A percentile compares a stretch with the other conserved stretches of the same genome.
Conservation (phyloP, 176 grass and related monocot species). For the Tillandsia leiboldiana region DNA sequence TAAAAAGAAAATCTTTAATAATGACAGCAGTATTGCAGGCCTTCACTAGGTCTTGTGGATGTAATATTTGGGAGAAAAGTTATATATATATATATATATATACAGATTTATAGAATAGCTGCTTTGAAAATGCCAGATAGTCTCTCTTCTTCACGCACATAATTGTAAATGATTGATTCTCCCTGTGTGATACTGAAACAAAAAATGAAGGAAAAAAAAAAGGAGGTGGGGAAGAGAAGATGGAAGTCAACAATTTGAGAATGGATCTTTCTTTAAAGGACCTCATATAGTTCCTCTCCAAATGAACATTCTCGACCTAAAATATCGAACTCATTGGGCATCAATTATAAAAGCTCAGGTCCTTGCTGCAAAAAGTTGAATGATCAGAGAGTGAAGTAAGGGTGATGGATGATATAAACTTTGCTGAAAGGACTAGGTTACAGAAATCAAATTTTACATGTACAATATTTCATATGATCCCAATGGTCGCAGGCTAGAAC, state of each 20-base stretch:
- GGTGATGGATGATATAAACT: slow-evolving; percentile 1
- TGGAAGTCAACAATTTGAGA: too few species aligned
- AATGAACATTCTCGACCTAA: too few species aligned
- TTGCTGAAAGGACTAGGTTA: slow-evolving; percentile 4
- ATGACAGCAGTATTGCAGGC: neutral
- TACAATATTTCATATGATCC: slow-evolving; percentile 15
- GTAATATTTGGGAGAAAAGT: neutral
- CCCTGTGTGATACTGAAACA: too few species aligned
- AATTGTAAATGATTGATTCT: too few species aligned
- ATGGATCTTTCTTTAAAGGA: too few species aligned
- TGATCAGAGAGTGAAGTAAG: neutral
- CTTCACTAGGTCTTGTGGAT: neutral
- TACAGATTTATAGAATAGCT: neutral
- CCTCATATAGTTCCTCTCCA: too few species aligned
- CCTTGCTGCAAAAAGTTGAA: slow-evolving; percentile 1
- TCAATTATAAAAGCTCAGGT: neutral
- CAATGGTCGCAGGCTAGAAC: slow-evolving; percentile 7
- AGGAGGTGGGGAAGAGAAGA: too few species aligned
- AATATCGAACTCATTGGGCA: neutral
- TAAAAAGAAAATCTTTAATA: too few species aligned
- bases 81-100: neutral
- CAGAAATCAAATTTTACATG: slow-evolving; percentile 21
- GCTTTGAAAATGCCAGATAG: too few species aligned
- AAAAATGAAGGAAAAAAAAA: too few species aligned
- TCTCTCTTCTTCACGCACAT: too few species aligned